Conservation (phyloP, 2,329 filamentous ascomycete species). For the Aspergillus fructus region DNA sequence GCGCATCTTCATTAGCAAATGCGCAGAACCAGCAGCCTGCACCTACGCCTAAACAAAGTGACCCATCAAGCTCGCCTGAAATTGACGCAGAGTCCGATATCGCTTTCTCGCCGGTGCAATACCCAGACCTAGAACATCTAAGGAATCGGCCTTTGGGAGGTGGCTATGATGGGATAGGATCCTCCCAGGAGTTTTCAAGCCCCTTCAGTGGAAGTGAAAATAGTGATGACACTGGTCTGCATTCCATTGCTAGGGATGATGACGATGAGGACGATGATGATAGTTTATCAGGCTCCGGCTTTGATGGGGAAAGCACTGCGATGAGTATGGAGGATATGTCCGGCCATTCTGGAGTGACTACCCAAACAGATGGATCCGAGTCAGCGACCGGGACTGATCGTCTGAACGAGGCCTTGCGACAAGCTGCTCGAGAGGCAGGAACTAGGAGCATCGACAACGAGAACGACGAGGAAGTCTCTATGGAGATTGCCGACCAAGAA, state of each 20-base stretch:
- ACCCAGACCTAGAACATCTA: slow-evolving; percentile 64
- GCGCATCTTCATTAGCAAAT: slow-evolving; percentile 61
- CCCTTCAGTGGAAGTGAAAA: slow-evolving; percentile 65
- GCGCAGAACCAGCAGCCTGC: slow-evolving; percentile 42
- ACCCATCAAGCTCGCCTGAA: slow-evolving; percentile 63
- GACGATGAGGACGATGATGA: slow-evolving; percentile 48
- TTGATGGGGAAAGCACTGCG: slow-evolving; percentile 68
- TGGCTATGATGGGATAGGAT: slow-evolving; percentile 57
- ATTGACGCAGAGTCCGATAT: slow-evolving; percentile 58
- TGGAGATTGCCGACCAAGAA: slow-evolving; percentile 70
- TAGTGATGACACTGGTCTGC: slow-evolving; percentile 45
- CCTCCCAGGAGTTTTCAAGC: slow-evolving; percentile 72
- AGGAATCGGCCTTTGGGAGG: slow-evolving; percentile 32
- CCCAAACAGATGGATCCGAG: slow-evolving; percentile 51
- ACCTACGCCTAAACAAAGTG: slow-evolving; percentile 30
- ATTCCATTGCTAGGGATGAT: slow-evolving; percentile 37
- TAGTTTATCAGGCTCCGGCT: slow-evolving; percentile 50
- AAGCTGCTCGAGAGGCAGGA: slow-evolving; percentile 73
- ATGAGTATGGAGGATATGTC: slow-evolving; percentile 81
- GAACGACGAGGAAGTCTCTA: slow-evolving; percentile 68
- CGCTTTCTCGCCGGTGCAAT: slow-evolving; percentile 62
- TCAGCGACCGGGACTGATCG: slow-evolving; percentile 67
- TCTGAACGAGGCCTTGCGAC: slow-evolving; percentile 73
- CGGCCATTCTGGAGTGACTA: slow-evolving; percentile 64
- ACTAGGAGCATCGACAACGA: slow-evolving; percentile 66